Conservation (phyloP, 2,329 filamentous ascomycete genomes). For the Triangularia verruculosa region DNA sequence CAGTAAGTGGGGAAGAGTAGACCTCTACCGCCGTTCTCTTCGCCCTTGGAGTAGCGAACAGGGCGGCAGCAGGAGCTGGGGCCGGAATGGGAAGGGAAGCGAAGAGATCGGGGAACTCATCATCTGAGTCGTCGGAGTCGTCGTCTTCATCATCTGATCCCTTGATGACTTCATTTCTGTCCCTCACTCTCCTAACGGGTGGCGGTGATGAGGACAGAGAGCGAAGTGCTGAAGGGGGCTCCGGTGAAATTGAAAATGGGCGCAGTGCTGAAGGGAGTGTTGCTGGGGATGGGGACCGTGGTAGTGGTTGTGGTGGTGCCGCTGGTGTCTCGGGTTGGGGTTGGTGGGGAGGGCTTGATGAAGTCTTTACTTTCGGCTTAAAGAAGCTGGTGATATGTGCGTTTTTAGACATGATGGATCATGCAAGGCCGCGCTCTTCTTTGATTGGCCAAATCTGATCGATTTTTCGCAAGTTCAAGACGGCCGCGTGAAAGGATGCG, state of each 20-base stretch:
- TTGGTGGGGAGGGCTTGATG: neutral
- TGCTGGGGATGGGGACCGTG: neutral
- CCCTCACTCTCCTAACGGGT: slow-evolving; percentile 28
- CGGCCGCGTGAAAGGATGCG: neutral
- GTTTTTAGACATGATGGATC: slow-evolving; percentile 28
- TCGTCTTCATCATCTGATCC: slow-evolving; percentile 71
- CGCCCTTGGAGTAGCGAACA: slow-evolving; percentile 44
- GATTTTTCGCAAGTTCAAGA: neutral
- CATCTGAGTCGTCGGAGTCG: slow-evolving; percentile 55
- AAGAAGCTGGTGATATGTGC: slow-evolving; percentile 41
- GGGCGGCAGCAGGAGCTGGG: slow-evolving; percentile 8
- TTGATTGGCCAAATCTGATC: neutral
- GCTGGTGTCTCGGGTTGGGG: slow-evolving; percentile 5
- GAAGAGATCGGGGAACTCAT: slow-evolving; percentile 49
- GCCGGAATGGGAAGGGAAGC: slow-evolving; percentile 10
- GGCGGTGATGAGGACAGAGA: slow-evolving; percentile 26
- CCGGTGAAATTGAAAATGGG: slow-evolving; percentile 6
- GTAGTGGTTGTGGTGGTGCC: slow-evolving; percentile 1
- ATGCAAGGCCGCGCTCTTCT: neutral
- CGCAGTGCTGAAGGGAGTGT: slow-evolving; percentile 9
- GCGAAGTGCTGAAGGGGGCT: slow-evolving; percentile 4
- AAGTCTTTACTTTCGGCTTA: slow-evolving; percentile 28
- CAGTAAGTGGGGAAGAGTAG: slow-evolving; percentile 48
- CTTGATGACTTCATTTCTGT: slow-evolving; percentile 58
- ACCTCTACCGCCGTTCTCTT: slow-evolving; percentile 43